A percentile compares a stretch with the other conserved stretches of the same genome.
Evolutionary conservation across 441 rosid species (phyloP).

Genomic region (Omphalea diandra): DNA sequence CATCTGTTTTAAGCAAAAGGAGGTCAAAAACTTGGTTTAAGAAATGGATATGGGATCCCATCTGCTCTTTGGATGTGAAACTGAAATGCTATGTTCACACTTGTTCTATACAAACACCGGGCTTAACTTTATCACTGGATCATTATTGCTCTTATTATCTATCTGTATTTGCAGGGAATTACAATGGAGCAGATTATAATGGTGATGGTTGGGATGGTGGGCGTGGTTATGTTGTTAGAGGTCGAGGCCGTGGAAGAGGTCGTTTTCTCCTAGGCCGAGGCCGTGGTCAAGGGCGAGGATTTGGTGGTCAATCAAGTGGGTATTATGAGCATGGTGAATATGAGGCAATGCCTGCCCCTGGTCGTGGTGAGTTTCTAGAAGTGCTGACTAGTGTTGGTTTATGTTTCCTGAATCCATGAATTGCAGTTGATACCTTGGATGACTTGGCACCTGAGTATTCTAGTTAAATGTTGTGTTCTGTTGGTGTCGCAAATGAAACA

Average conservation of each 20-base stretch:
- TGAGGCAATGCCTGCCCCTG: conserved; percentile 22
- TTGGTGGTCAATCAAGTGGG: conserved; percentile 31
- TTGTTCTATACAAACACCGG: neutral
- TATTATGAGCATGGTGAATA: conserved; percentile 26
- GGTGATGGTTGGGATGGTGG: conserved; percentile 29
- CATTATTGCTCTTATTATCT: neutral
- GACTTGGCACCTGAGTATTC: neutral
- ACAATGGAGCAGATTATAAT: conserved; percentile 29
- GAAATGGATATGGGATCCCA: no score
- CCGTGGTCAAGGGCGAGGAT: conserved; percentile 35
- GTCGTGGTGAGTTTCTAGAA: conserved; percentile 29
- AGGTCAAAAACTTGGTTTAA: no score
- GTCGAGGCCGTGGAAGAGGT: conserved; percentile 32
- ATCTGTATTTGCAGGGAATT: conserved; percentile 26
- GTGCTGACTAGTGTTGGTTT: no score
- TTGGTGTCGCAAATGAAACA: neutral
- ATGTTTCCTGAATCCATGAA: no score
- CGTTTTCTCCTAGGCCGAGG: conserved; percentile 31
- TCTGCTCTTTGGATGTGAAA: neutral
- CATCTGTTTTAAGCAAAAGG: no score
- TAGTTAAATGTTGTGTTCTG: neutral
- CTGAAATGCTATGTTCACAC: neutral
- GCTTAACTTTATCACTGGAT: neutral
- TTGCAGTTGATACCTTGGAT: no score
- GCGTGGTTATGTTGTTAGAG: conserved; percentile 23